Base-by-base conservation (phyloP, 1,284 basidiomycete genomes). In the Cystobasidiaceae sp. region DNA sequence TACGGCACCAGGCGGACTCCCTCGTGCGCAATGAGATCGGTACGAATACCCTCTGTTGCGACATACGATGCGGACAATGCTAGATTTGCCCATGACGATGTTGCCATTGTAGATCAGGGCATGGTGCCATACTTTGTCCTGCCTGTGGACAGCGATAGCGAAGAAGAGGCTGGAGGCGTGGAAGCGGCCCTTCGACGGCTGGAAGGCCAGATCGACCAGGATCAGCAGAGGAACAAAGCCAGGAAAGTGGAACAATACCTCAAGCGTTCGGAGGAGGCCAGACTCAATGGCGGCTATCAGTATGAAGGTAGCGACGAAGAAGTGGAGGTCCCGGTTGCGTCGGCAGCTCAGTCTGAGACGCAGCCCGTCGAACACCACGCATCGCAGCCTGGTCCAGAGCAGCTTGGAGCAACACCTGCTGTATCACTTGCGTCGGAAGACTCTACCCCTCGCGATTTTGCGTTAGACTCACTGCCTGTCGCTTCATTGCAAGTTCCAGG, bases 221-320 rank as follows among this genome's bases (percentile, higher is more conserved):
- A 84, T 69, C 82, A 84, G 71, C 82, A 86, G 72, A 79, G 82
- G 69, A 84, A 85, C 71, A 89, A 87, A 73, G 83, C 83, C 45
- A 79, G 80, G 57, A 89, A 89, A 73, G 89, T 92, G 3, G 86
- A 90, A 74, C 82, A 83, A 8, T 90, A 89, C 86, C 85, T 93
- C 63, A 82, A 83, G 69, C 83, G 82, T 21, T 87, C 89, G 21
- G 83, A 84, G 70, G 81, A 84, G 32, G 49, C 55, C 3, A 52
- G 54, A 50, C 19, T 21, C 39, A 56, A 65, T 68, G 39, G 65
- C 27, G 58, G 41, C 13, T 59, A 57, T 44, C 37, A 58, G n/a
- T n/a, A n/a, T n/a, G n/a, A n/a, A n/a, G n/a, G n/a, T n/a, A n/a
- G n/a, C 39, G 58, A 61, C 39, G 79, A 79, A 39, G 79, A 80